Base-by-base conservation (phyloP, 345 rosid genomes). In the Ceriops zippeliana region DNA sequence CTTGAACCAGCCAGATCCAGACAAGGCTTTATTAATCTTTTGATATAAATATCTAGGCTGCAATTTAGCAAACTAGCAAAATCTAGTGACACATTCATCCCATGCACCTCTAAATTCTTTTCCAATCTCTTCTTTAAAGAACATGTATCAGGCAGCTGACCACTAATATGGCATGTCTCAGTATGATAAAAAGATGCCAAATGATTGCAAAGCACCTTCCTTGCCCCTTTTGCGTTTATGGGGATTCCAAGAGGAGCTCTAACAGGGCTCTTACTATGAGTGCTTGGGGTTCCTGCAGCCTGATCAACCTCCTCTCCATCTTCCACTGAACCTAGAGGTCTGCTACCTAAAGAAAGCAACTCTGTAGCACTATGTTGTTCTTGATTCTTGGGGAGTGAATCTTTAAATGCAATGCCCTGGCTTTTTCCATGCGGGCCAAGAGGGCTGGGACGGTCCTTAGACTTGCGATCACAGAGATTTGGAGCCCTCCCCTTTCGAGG, bases 401-500 rank as follows among this genome's bases (percentile, higher is more conserved):
- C 84, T 67, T 83, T 82, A 76, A 62, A 79, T 63, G 68, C 80
- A 32, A 67, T 64, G 70, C 71, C 59, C 17, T 81, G 86, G 66
- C 74, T 71, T 72, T 86, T 86, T 20, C 86, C 91, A 68, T 52
- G 76, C 21, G 87, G 85, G n/a, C 82, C 83, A 28, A 79, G 77
- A 70, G 87, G 83, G 58, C 85, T 89, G 15, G 80, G 86, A 34
- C 84, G 78, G 72, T 88, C 89, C 72, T 62, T 82, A 53, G 74
- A 69, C 82, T 77, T 85, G 73, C 83, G 67, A 17, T 81, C 84
- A 49, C 76, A 62, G 60, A 65, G 58, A 68, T 21, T 62, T 0
- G 76, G 75, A 27, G 85, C 79, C 80, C 85, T 79, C 32, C 86
- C 89, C 72, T 79, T 85, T 38, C 83, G 84, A 27, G 85, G 84